Percentiles rank a stretch among this genome's conserved stretches.
These are phyloP conservation scores for Cyberlindnera maritima DNA, from an alignment of 805 yeast species.

Conservation along the genomic window DNA sequence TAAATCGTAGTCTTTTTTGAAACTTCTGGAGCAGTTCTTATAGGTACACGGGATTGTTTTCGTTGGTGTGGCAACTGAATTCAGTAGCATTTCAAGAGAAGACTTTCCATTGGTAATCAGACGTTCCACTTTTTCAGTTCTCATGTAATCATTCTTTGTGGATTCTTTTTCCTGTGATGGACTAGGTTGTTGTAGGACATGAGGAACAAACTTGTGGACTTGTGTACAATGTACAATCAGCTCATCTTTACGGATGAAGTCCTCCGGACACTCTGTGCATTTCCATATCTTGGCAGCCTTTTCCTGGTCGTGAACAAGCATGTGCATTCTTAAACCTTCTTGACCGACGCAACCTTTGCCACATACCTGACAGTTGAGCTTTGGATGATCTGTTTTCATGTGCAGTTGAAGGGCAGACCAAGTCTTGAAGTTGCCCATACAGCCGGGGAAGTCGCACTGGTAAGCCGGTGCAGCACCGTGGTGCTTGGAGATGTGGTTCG, in stretches of 20 bases:
- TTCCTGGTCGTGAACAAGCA: slow-evolving; percentile 62
- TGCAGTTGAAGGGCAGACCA: slow-evolving; percentile 77
- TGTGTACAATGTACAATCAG: slow-evolving; percentile 53
- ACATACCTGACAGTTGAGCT: slow-evolving; percentile 61
- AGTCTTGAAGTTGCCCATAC: slow-evolving; percentile 57
- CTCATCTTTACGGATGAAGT: slow-evolving; percentile 56
- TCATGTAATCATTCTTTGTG: slow-evolving; percentile 6
- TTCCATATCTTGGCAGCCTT: slow-evolving; percentile 49
- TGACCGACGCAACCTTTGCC: slow-evolving; percentile 72
- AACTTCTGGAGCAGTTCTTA: slow-evolving; percentile 49
- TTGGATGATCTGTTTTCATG: slow-evolving; percentile 69
- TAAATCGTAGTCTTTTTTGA: slow-evolving; percentile 48
- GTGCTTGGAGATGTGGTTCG: slow-evolving; percentile 60
- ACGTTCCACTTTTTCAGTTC: slow-evolving; percentile 25
- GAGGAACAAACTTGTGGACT: slow-evolving; percentile 35
- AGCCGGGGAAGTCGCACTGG: slow-evolving; percentile 61
- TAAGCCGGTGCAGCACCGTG: slow-evolving; percentile 59
- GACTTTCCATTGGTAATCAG: slow-evolving; percentile 27
- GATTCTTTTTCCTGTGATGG: background rate
- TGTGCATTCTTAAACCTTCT: slow-evolving; percentile 67
- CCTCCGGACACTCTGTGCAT: slow-evolving; percentile 52
- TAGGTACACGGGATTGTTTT: slow-evolving; percentile 45
- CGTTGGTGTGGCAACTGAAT: slow-evolving; percentile 30
- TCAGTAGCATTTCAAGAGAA: slow-evolving; percentile 30
- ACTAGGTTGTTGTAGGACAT: slow-evolving; percentile 8